Conservation (phyloP, 2,329 filamentous ascomycete genomes). For the Fusarium goolgardi region DNA sequence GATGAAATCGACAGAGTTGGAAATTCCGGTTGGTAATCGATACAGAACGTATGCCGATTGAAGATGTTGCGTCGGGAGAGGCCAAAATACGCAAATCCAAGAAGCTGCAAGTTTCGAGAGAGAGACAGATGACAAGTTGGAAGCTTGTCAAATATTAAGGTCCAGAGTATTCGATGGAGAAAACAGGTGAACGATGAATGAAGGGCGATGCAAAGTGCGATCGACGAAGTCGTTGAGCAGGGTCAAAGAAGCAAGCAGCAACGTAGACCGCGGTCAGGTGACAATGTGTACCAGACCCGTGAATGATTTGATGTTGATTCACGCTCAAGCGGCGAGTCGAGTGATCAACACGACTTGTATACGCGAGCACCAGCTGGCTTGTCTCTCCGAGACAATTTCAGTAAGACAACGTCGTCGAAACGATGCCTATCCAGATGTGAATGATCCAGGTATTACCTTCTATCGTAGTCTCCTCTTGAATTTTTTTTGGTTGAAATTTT, state of each 20-base stretch:
- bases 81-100: conserved; percentile 46
- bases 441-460: conserved; percentile 30
- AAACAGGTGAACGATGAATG: conserved; percentile 42
- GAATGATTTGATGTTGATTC: conserved; percentile 33
- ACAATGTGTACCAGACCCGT: conserved; percentile 19
- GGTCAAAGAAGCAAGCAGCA: conserved; percentile 35
- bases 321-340: conserved; percentile 42
- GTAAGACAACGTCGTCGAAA: conserved; percentile 37
- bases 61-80: conserved; percentile 28
- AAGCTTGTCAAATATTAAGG: conserved; percentile 41
- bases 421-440: conserved; percentile 41
- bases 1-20: conserved; percentile 38
- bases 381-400: conserved; percentile 40
- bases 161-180: conserved; percentile 35
- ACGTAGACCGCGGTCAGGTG: conserved; percentile 33
- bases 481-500: conserved; percentile 42
- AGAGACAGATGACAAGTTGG: conserved; percentile 35
- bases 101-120: conserved; percentile 37
- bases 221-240: conserved; percentile 24
- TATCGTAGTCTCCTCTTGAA: conserved; percentile 34
- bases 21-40: conserved; percentile 31
- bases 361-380: conserved; percentile 45
- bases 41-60: conserved; percentile 36
- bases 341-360: conserved; percentile 40
- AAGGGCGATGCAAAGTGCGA: conserved; percentile 38